These are phyloP conservation scores for Populus alba DNA, from an alignment of 345 rosid species.

Conservation along the genomic window DNA sequence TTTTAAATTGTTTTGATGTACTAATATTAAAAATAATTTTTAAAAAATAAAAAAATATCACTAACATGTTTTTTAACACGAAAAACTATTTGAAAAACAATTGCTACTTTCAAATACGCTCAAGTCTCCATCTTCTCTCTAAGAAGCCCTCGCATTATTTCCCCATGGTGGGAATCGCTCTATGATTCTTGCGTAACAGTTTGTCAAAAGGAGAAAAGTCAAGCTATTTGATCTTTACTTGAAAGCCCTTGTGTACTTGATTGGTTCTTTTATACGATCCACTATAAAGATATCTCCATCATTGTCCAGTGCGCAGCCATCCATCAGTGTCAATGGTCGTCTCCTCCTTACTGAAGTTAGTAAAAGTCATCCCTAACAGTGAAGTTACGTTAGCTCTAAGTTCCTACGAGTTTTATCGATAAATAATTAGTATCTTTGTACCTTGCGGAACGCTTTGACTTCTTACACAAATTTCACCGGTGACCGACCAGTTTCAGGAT, in stretches of 20 bases:
- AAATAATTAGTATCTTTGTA: conserved; percentile 1
- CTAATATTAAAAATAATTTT: too few relatives aligned
- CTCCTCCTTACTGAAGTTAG: conserved; percentile 54
- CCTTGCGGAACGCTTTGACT: conserved; percentile 95
- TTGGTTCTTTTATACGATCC: conserved; percentile 90
- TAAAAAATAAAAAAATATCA: too few relatives aligned
- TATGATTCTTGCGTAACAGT: not conserved
- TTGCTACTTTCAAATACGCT: too few relatives aligned
- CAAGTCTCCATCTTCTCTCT: conserved; percentile 45
- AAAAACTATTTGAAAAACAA: too few relatives aligned
- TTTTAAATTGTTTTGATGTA: too few relatives aligned
- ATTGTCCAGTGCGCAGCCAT: conserved; percentile 89
- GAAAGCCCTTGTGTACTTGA: conserved; percentile 94
- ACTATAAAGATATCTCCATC: conserved; percentile 91
- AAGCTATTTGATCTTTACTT: conserved; percentile 44
- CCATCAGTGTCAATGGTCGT: conserved; percentile 78
- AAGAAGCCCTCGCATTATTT: not conserved
- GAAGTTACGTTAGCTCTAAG: not conserved
- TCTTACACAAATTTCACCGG: conserved; percentile 85
- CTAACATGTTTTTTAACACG: too few relatives aligned
- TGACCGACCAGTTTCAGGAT: conserved; percentile 62
- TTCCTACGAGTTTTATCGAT: not conserved
- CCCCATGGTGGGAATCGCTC: too few relatives aligned
- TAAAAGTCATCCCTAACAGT: not conserved
- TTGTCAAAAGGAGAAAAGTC: not conserved